These are phyloP conservation scores for Arthrinium puccinioides DNA, from an alignment of 2,329 filamentous ascomycete genomes.

Conservation along the genomic window DNA sequence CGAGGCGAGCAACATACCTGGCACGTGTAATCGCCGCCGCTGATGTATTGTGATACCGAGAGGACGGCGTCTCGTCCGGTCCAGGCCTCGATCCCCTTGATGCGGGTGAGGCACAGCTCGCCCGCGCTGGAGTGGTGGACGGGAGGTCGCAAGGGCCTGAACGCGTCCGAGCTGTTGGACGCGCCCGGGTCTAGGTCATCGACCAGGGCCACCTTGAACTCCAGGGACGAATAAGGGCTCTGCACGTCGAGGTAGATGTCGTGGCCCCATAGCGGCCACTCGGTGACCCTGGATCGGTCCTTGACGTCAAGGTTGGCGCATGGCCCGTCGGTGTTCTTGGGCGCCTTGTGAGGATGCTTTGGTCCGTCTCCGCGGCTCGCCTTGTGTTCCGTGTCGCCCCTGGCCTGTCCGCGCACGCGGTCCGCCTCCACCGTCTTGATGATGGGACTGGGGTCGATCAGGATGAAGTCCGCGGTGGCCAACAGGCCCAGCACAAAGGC, in stretches of 20 bases:
- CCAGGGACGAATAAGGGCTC: background rate
- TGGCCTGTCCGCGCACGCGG: no score
- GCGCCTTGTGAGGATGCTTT: no score
- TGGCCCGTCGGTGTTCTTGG: background rate
- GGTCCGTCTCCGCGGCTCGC: no score
- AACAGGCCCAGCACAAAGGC: no score
- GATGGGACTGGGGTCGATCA: background rate
- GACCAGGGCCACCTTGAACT: background rate
- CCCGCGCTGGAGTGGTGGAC: background rate
- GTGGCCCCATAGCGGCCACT: background rate
- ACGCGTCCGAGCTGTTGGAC: background rate
- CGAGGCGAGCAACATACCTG: background rate
- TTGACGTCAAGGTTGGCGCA: background rate
- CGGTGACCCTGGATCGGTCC: background rate
- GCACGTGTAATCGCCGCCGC: background rate
- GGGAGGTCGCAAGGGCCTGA: background rate
- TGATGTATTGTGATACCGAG: background rate
- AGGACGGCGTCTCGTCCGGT: background rate
- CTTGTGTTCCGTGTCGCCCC: no score
- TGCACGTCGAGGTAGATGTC: background rate
- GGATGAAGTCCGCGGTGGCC: no score
- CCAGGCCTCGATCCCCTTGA: background rate
- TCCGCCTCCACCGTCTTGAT: no score
- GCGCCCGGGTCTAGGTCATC: no score
- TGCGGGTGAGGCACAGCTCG: conserved; percentile 1